Base-by-base conservation (phyloP, 2,329 filamentous ascomycete genomes). In the Pseudocercospora cruenta region DNA sequence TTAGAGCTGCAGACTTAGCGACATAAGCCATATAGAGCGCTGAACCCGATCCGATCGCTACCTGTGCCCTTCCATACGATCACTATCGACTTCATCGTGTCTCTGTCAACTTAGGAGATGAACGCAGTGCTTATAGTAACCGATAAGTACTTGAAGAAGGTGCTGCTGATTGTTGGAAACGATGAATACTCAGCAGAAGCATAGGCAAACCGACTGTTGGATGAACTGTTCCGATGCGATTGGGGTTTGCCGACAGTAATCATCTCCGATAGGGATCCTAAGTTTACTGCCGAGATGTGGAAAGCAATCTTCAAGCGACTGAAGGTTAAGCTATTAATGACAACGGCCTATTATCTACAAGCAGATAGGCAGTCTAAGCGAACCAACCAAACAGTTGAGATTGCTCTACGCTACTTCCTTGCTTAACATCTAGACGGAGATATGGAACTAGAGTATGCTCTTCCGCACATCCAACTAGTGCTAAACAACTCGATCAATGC, bases 341-440 rank as follows among this genome's bases (percentile, higher is more conserved):
- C 45, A 1, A 66, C 31, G 1, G 36, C 51, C 1, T 66, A 66
- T 16, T 63, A 66, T 28, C 60, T 39, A 16, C 47, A 66, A 26
- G 62, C 9, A 2, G 51, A 66, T 22, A n/a, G 60, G 0, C 36
- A 66, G 26, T 60, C 26, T 19, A 43, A 66, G 19, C 19, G 49
- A 12, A 66, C 54, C 0, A 66, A 66, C 39, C 47, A 66, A 24
- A 66, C 45, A 0, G 14, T 64, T 4, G 60, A 66, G 21, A 64
- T 66, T 22, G 60, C 60, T 1, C 45, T 66, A 26, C 31, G 54
- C 0, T 66, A 58, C 22, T 66, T 51, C 26, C 22, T 66, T 19
- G 45, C 26, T 5, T 12, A 36, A 8, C 31, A 66, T 47, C 64
- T 26, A 9, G 26, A 58, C 14, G 10, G 33, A 47, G 51, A 33